These are phyloP conservation scores for Acacia concinna DNA, from an alignment of 331 rosid genomes.

Conservation along the genomic window DNA sequence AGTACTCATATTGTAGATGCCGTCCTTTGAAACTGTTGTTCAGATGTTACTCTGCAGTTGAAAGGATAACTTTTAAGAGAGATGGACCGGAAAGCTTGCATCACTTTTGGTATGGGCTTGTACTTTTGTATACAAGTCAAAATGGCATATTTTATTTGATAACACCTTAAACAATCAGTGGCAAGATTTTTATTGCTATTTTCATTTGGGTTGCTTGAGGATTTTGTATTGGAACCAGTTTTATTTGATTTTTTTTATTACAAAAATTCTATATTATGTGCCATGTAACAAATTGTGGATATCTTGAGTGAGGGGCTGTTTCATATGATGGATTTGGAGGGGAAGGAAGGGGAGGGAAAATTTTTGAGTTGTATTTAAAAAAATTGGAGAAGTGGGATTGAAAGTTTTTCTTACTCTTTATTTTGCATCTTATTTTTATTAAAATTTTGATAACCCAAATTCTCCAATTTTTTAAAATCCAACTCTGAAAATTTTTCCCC, in stretches of 20 bases:
- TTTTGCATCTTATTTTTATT: too few relatives aligned
- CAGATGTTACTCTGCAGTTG: slow-evolving; percentile 90
- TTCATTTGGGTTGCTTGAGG: background rate
- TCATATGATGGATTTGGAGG: too few relatives aligned
- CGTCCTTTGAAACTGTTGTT: slow-evolving; percentile 27
- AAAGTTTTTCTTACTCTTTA: too few relatives aligned
- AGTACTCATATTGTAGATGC: slow-evolving; percentile 7
- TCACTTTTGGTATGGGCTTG: slow-evolving; percentile 77
- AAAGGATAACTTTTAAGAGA: slow-evolving; percentile 90
- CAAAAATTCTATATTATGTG: background rate
- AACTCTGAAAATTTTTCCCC: too few relatives aligned
- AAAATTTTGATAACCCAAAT: too few relatives aligned
- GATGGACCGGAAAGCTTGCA: slow-evolving; percentile 93
- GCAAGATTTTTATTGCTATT: background rate
- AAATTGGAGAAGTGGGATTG: too few relatives aligned
- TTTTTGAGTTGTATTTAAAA: too few relatives aligned
- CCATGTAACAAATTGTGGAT: too few relatives aligned
- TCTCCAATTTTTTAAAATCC: too few relatives aligned
- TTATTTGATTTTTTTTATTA: background rate
- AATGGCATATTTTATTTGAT: background rate
- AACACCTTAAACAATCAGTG: background rate
- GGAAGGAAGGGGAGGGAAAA: too few relatives aligned
- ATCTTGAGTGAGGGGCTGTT: too few relatives aligned
- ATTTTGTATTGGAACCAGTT: background rate
- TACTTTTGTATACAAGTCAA: slow-evolving; percentile 3